Percentiles rank a stretch among this genome's conserved stretches.
Conservation (phyloP, 169 alveolate genomes). For the Eimeria acervulina region DNA sequence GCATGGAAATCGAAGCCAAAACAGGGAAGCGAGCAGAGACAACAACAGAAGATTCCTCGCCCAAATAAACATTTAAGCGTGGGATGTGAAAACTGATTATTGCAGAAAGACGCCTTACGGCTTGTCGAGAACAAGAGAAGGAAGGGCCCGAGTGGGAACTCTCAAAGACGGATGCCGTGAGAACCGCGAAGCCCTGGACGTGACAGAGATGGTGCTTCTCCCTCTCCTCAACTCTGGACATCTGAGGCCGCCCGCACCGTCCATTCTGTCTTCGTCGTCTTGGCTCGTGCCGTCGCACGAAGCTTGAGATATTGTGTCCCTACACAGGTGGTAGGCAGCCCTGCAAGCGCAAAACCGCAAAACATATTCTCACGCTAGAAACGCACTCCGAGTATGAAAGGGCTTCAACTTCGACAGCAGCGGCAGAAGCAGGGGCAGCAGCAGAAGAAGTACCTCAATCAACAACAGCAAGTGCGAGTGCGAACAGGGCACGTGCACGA, state of each 20-base stretch:
- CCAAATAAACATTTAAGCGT: not conserved
- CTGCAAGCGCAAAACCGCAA: not conserved
- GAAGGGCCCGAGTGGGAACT: constrained; percentile 45
- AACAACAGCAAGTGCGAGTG: not conserved
- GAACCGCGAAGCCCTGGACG: constrained; percentile 38
- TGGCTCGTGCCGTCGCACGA: constrained; percentile 36
- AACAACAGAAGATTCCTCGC: not conserved
- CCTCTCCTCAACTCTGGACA: not conserved
- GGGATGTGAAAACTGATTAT: not conserved
- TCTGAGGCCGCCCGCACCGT: constrained; percentile 30
- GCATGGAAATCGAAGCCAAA: not conserved
- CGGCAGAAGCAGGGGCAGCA: not conserved
- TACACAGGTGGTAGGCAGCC: constrained; percentile 71
- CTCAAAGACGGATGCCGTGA: constrained; percentile 56
- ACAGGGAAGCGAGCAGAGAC: not conserved
- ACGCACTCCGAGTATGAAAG: not conserved
- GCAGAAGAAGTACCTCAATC: not conserved
- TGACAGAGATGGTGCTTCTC: not conserved
- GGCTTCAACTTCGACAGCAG: not conserved
- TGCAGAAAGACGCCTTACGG: constrained; percentile 8
- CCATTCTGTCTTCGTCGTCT: constrained; percentile 36
- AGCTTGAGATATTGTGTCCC: constrained; percentile 17
- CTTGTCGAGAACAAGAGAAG: constrained; percentile 41
- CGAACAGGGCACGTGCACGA: not conserved
- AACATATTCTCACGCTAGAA: not conserved